Percentiles rank a stretch among this genome's conserved stretches.
These are phyloP conservation scores for Flaveria ramosissima DNA, from an alignment of 129 eudicot genomes.

Conservation along the genomic window DNA sequence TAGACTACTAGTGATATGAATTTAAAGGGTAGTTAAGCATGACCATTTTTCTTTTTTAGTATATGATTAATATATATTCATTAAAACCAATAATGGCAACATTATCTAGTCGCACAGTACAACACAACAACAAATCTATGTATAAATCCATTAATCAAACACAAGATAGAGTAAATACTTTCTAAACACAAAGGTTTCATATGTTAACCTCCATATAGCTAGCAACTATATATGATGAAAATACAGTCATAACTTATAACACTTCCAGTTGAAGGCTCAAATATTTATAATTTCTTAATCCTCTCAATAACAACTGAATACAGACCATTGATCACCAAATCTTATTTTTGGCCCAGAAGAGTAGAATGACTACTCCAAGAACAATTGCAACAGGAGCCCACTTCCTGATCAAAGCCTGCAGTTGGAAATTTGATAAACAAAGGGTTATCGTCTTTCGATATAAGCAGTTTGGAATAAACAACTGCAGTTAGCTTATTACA, in stretches of 20 bases:
- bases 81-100: no score
- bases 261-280: conserved; percentile 7
- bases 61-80: not conserved
- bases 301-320: not conserved
- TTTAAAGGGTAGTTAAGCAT: no score
- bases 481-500: not conserved
- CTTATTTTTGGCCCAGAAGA: conserved; percentile 73
- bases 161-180: conserved; percentile 17
- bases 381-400: conserved; percentile 98
- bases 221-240: conserved; percentile 23
- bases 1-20: no score
- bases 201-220: not conserved
- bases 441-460: not conserved
- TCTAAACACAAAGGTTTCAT: not conserved
- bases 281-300: not conserved
- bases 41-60: no score
- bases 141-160: conserved; percentile 22
- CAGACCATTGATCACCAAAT: conserved; percentile 62
- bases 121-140: not conserved
- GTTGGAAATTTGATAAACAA: conserved; percentile 9
- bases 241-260: conserved; percentile 1
- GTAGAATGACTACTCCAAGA: conserved; percentile 75
- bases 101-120: not conserved
- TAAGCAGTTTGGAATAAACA: not conserved
- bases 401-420: conserved; percentile 83